These are phyloP conservation scores for Letharia columbiana DNA, from an alignment of 495 filamentous ascomycete species.

Conservation along the genomic window DNA sequence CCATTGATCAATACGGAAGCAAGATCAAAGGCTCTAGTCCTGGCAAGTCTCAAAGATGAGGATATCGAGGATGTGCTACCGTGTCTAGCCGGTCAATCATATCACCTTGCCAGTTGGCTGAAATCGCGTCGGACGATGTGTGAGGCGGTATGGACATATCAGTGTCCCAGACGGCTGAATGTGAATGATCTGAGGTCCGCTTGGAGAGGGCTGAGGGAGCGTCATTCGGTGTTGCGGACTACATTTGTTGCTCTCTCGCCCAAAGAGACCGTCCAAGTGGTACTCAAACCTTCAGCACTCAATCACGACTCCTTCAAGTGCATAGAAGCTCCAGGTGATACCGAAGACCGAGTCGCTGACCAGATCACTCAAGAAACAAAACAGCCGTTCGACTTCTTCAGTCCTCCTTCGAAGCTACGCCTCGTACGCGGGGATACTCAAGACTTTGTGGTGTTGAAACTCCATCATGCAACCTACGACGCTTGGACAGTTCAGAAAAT, in stretches of 20 bases:
- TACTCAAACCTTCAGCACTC: conserved; percentile 28
- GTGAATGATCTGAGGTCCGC: conserved; percentile 34
- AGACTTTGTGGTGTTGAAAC: conserved; percentile 27
- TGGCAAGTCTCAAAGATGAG: conserved; percentile 30
- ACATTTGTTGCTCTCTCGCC: conserved; percentile 44
- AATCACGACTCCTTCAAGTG: conserved; percentile 23
- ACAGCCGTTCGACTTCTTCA: conserved; percentile 27
- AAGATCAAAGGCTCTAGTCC: conserved; percentile 30
- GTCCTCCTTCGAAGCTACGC: conserved; percentile 27
- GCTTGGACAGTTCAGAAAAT: conserved; percentile 32
- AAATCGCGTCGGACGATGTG: conserved; percentile 52
- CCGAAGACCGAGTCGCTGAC: background rate
- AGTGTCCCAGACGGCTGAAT: conserved; percentile 31
- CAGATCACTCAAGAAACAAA: conserved; percentile 23
- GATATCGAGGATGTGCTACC: conserved; percentile 50
- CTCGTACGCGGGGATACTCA: conserved; percentile 25
- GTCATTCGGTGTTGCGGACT: conserved; percentile 55
- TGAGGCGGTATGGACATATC: conserved; percentile 55
- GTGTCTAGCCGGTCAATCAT: conserved; percentile 61
- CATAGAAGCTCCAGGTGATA: background rate
- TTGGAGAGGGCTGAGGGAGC: conserved; percentile 48
- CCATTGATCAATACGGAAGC: conserved; percentile 26
- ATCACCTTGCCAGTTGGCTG: conserved; percentile 61
- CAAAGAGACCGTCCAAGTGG: conserved; percentile 31
- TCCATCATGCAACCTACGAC: conserved; percentile 34